Conservation (phyloP, 305 asterid genomes). For the Coffea humblotiana region DNA sequence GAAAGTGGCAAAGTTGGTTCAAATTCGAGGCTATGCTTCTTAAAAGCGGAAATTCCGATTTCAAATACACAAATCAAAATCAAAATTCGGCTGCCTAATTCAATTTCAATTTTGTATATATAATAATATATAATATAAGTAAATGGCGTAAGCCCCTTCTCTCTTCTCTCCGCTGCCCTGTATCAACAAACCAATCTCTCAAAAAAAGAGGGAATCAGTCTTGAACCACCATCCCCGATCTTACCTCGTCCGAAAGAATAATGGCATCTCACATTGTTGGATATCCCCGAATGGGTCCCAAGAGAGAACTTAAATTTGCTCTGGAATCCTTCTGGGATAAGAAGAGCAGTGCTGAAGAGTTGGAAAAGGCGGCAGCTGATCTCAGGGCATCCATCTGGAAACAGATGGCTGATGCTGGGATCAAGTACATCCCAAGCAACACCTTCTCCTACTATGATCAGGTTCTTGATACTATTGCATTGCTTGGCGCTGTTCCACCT, state of each 20-base stretch:
- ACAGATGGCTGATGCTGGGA: slow-evolving; percentile 60
- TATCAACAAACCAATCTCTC: background rate
- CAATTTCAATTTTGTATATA: too few species aligned
- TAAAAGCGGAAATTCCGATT: too few species aligned
- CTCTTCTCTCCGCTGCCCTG: background rate
- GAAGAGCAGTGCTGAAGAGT: slow-evolving; percentile 49
- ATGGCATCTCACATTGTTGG: slow-evolving; percentile 73
- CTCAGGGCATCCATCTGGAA: slow-evolving; percentile 62
- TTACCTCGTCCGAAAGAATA: slow-evolving; percentile 27
- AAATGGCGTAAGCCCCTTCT: slow-evolving; percentile 26
- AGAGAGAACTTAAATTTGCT: slow-evolving; percentile 61
- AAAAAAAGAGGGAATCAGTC: background rate
- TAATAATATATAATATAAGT: too few species aligned
- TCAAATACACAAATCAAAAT: too few species aligned
- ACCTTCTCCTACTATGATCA: slow-evolving; percentile 65
- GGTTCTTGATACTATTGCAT: slow-evolving; percentile 53
- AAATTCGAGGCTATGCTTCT: too few species aligned
- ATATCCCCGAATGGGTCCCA: slow-evolving; percentile 68
- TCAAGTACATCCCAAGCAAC: slow-evolving; percentile 64
- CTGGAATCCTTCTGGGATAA: slow-evolving; percentile 62
- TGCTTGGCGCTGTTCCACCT: slow-evolving; percentile 38
- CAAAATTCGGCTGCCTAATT: too few species aligned
- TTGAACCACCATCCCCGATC: background rate
- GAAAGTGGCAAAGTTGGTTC: too few species aligned
- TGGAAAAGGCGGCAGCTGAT: slow-evolving; percentile 48